Evolutionary conservation across 371 early-diverging fungal species (phyloP), one percentile per base, ranked within the genome.

Genomic region (Batrachochytrium dendrobatidis): DNA sequence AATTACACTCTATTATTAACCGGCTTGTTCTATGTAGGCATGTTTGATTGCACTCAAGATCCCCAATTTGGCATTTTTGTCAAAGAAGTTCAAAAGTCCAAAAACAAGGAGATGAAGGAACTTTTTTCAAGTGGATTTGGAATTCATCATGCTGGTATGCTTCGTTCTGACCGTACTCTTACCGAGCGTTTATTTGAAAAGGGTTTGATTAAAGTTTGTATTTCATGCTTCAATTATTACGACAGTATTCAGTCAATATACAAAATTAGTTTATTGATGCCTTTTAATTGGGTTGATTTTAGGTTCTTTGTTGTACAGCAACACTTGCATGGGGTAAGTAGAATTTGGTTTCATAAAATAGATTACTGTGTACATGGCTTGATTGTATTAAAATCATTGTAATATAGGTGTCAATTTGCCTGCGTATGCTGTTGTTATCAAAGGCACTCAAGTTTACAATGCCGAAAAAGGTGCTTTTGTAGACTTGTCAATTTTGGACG

Each of bases 111-210:
- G 67, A 68, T 95, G 51, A 82, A 81, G 49, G 92, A 95, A 60
- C 74, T 98, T 29, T 88, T 90, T 62, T 61, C 67, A 2, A 69
- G 70, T 58, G 96, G 96, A 4, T 86, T 99, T 61, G 96, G 92
- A 34, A 90, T 99, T 46, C 99, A 99, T 78, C 95, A 99, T 69
- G 99, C 99, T 2, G 95, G 95, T 50, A 92, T 92, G 95, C 83
- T 94, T 39, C 76, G 99, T 15, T 77, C 87, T 0, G 95, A 98
- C 63, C 85, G 99, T 53, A 77, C 72, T 1, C 56, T 94, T 60
- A 89, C 87, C 1, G 99, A 99, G 74, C 72, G 81, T 30, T 72
- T 91, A 73, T 99, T 99, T 74, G 88, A 83, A 30, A 83, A 88
- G 34, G 96, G 95, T n/a, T 64, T 86, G 6, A 74, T 99, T 52